phyloP scores from a whole-genome alignment of 441 rosid species.

The Erysimum pusillum region DNA sequence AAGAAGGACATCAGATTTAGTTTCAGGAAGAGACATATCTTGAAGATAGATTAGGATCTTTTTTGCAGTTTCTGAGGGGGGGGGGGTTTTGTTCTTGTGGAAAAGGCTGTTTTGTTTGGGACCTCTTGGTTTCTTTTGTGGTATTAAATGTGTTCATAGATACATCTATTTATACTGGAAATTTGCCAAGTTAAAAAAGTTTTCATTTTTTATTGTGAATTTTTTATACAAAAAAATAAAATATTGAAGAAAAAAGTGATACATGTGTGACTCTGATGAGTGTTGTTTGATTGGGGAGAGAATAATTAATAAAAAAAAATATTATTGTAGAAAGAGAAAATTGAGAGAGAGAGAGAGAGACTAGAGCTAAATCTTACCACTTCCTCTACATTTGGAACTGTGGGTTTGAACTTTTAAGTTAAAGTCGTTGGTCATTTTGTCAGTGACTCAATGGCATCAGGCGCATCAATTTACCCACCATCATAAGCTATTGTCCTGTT shows the following conservation, averaged over 20 bases:
- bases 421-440: constrained; percentile 38
- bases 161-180: constrained; percentile 46
- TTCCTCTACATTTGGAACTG: constrained; percentile 49
- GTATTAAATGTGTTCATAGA: constrained; percentile 31
- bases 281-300: constrained; percentile 46
- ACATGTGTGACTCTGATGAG: constrained; percentile 48
- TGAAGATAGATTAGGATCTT: constrained; percentile 12
- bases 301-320: constrained; percentile 27
- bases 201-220: not conserved
- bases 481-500: constrained; percentile 3
- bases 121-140: constrained; percentile 39
- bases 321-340: constrained; percentile 7
- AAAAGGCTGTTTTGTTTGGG: constrained; percentile 38
- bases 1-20: constrained; percentile 58
- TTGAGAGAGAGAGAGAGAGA: constrained; percentile 24
- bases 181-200: constrained; percentile 14
- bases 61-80: not conserved
- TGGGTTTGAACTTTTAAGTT: constrained; percentile 41
- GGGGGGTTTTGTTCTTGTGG: constrained; percentile 17
- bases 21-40: constrained; percentile 60
- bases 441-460: constrained; percentile 35
- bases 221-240: constrained; percentile 3
- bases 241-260: constrained; percentile 38
- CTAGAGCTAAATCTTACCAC: constrained; percentile 28
- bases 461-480: constrained; percentile 7